phyloP scores from a whole-genome alignment of 176 grass and related monocot genomes.

The Lolium rigidum region DNA sequence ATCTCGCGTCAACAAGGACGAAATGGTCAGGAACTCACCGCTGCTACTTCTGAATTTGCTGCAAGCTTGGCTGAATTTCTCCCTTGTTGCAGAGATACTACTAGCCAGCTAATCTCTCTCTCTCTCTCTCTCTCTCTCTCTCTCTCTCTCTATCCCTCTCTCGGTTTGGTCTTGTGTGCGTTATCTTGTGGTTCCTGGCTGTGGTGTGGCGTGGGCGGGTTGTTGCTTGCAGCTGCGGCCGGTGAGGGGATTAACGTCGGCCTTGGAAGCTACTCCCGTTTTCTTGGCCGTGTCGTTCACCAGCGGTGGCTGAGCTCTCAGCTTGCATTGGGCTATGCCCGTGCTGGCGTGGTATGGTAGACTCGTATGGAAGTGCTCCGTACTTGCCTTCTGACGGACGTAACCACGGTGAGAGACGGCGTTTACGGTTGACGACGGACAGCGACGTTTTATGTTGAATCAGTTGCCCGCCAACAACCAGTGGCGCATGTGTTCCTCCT shows the following conservation, averaged over 20 bases:
- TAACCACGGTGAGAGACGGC: slow-evolving; percentile 31
- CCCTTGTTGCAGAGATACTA: too few relatives aligned
- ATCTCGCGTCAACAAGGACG: neutral
- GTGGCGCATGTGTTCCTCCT: neutral
- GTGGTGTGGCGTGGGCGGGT: neutral
- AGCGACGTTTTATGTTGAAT: slow-evolving; percentile 1
- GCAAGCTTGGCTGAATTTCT: too few relatives aligned
- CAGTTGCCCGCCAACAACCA: slow-evolving; percentile 37
- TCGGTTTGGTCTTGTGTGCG: neutral
- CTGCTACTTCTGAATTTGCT: too few relatives aligned
- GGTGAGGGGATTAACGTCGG: neutral
- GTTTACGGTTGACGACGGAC: slow-evolving; percentile 19
- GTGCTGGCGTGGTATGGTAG: neutral
- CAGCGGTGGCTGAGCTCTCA: neutral
- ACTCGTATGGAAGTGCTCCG: neutral
- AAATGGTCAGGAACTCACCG: neutral
- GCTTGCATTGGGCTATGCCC: neutral
- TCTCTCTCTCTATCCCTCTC: too few relatives aligned
- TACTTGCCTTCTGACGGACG: neutral
- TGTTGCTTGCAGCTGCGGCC: neutral
- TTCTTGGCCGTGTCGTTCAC: slow-evolving; percentile 33
- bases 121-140: too few relatives aligned
- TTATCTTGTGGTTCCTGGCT: slow-evolving; percentile 55
- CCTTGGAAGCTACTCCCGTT: slow-evolving; percentile 56
- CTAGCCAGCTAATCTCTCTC: too few relatives aligned